Base-by-base conservation (phyloP, 2,329 filamentous ascomycete species). In the Volutella citrinella region DNA sequence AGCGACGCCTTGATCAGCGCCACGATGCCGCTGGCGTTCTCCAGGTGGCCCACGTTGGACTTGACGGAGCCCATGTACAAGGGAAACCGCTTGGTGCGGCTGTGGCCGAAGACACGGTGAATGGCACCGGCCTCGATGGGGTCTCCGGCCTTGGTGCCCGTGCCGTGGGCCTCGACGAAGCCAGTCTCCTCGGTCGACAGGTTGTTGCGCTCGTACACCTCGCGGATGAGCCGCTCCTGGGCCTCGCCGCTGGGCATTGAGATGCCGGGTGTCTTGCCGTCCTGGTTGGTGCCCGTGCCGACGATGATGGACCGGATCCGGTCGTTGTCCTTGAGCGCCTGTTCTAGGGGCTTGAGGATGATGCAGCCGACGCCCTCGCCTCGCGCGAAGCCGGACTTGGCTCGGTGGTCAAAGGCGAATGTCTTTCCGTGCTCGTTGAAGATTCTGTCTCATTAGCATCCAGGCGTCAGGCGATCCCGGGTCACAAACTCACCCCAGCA, bases 291-390 rank as follows among this genome's bases (percentile, higher is more conserved):
- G 4, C 66, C 71, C 5, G 66, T 72, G 12, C 64, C 69, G 18
- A 61, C 60, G 31, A 80, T 73, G 20, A 77, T 59, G 10, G 70
- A 70, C 22, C 68, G 61, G 38, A 77, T 72, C 3, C 66, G 63
- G 48, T 82, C 76, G 16, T 72, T 72, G 41, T 78, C 76, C 25
- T 52, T 57, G 16, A 78, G 51, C 3, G 78, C 78, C 38, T 74
- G 65, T 20, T 69, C 64, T 1, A 82, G 61, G 1, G 66, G 68
- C 57, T 82, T 82, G 10, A 83, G 51, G 10, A 81, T 52, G 4
- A 83, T 45, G 30, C 72, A 64, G 7, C 64, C 74, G 14, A 71
- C 68, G 5, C 77, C 79, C 45, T 83, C 79, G 8, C 76, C 80
- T 9, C 79, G 69, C 1, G 70, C 77, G 45, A 80, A 84, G 0